Conservation (phyloP, 2,329 filamentous ascomycete species). For the Clarireedia monteithiana region DNA sequence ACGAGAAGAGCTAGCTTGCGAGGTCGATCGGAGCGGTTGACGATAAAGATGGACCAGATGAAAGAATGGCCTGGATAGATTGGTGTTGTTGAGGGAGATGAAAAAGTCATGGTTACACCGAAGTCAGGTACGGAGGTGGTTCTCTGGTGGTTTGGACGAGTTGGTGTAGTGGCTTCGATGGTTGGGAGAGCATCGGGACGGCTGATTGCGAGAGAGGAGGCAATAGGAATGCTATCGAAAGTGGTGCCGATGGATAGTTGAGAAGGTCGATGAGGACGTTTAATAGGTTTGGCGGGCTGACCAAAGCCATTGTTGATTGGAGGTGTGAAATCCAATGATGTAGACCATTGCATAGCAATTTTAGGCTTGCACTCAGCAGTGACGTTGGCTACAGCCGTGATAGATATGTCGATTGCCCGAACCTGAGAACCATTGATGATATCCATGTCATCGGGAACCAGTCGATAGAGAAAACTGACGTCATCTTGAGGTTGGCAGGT, state of each 20-base stretch:
- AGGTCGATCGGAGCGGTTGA: slow-evolving; percentile 56
- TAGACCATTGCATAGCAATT: slow-evolving; percentile 60
- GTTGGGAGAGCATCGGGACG: slow-evolving; percentile 53
- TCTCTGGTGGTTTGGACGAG: slow-evolving; percentile 19
- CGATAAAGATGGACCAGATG: slow-evolving; percentile 65
- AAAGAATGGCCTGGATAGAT: slow-evolving; percentile 61
- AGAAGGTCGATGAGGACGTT: slow-evolving; percentile 53
- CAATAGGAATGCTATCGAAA: slow-evolving; percentile 41
- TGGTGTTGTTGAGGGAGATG: slow-evolving; percentile 50
- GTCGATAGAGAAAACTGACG: slow-evolving; percentile 64
- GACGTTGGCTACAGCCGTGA: slow-evolving; percentile 51
- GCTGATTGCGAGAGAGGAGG: slow-evolving; percentile 48
- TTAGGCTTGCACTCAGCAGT: slow-evolving; percentile 51
- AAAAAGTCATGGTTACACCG: slow-evolving; percentile 70
- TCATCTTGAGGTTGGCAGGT: slow-evolving; percentile 65
- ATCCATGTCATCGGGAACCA: slow-evolving; percentile 39
- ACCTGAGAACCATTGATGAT: slow-evolving; percentile 37
- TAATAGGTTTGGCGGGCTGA: slow-evolving; percentile 47
- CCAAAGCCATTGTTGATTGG: slow-evolving; percentile 58
- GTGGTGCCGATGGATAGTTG: slow-evolving; percentile 55
- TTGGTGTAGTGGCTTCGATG: slow-evolving; percentile 41
- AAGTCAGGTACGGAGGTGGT: slow-evolving; percentile 47
- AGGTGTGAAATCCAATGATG: slow-evolving; percentile 59
- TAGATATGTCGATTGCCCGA: slow-evolving; percentile 48
- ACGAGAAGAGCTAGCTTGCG: slow-evolving; percentile 65